Evolutionary conservation across 768 basidiomycete genomes (phyloP), one percentile per base, ranked within the genome.

Genomic region (Suillus weaverae): DNA sequence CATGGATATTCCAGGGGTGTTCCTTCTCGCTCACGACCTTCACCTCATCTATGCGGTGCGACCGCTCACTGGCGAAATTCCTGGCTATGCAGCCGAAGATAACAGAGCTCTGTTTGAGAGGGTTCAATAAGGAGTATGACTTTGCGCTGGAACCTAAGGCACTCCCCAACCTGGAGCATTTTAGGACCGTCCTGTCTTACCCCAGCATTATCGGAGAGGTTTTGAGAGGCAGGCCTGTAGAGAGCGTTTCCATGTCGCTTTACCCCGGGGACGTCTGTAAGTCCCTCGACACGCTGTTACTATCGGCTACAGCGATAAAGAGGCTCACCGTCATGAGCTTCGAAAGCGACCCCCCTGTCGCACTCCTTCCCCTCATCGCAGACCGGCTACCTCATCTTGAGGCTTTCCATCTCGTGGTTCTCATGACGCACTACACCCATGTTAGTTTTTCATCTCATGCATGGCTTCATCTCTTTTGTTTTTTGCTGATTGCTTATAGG

Each of bases 271-370:
- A 77, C 50, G 78, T 77, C 0, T 66, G 72, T n/a, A 60, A 74
- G 1, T 78, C 83, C 13, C 77, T 88, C 60, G 78, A 83, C 51
- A 81, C 80, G 2, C 74, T 88, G 5, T 67, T 72, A 5, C 70
- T 76, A 54, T 78, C 82, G 2, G 70, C 80, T 0, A 70, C 65
- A 11, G 76, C 83, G 0, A 70, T 88, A 62, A 77, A 73, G 60
- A 79, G 85, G 66, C 75, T 89, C 44, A 89, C 85, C 32, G 76
- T 88, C 33, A 84, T 88, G 76, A 83, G 84, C 44, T 85, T 89
- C 57, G 87, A 88, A 66, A 74, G 81, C 4, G 70, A 74, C 1
- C 76, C 81, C 0, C 83, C 84, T 14, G 71, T 75, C 1, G 74
- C 77, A 60, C 74, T 89, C 60, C 73, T 89, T 30, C 66, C 76